phyloP scores from a whole-genome alignment of 202 grass and related monocot species.

The Carex sylvatica region DNA sequence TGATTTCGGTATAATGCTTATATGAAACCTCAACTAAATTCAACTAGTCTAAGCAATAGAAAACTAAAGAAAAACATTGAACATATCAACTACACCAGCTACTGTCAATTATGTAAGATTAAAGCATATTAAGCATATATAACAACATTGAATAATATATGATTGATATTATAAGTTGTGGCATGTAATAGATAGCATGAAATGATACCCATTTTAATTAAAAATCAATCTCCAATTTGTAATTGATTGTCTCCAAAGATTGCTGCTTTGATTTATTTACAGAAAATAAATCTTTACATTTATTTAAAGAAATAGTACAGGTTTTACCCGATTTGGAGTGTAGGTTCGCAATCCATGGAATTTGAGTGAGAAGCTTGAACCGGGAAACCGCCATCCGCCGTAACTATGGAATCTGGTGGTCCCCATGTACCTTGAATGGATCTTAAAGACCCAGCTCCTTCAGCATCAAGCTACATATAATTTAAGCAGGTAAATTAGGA shows the following conservation, averaged over 20 bases:
- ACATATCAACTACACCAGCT: not conserved
- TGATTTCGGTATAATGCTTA: not conserved
- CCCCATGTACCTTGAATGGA: conserved; percentile 57
- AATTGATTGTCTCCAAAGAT: not conserved
- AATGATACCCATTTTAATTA: not conserved
- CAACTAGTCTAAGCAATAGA: not conserved
- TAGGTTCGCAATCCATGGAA: conserved; percentile 70
- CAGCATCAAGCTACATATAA: conserved; percentile 55
- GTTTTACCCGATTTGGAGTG: conserved; percentile 81
- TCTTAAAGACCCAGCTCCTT: conserved; percentile 58
- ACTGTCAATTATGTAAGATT: not conserved
- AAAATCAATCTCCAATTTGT: not conserved
- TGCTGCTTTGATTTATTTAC: not conserved
- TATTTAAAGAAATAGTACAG: not conserved
- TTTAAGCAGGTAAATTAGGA: not conserved
- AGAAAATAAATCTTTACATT: not conserved
- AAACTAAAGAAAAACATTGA: not conserved
- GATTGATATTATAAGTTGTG: not conserved
- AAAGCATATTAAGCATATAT: not conserved
- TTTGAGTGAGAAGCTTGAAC: conserved; percentile 47
- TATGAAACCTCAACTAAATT: not conserved
- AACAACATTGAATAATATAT: not conserved
- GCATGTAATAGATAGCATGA: not conserved
- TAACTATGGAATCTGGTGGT: conserved; percentile 43
- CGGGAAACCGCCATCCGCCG: conserved; percentile 41